Evolutionary conservation across 441 rosid genomes (phyloP), one percentile per base, ranked within the genome.

Genomic region (Populus hybrid): DNA sequence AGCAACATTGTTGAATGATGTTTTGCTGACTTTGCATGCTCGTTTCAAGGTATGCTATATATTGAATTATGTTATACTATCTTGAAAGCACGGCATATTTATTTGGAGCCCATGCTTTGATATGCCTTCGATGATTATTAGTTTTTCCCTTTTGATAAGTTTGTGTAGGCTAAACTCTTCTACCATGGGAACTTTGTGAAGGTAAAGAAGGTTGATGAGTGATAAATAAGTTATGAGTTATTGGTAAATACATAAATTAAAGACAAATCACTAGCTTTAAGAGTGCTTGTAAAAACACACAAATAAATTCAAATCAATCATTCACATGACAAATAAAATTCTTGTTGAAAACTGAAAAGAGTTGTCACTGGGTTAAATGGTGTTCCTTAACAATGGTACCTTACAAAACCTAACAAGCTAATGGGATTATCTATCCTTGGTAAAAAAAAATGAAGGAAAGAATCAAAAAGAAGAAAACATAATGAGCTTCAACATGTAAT

Each of bases 1-100:
- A 33, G 94, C 98, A 73, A 79, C 98, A 14, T 87, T 97, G 35
- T 87, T 97, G 89, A 97, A 97, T 87, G 99, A 97, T 84, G 85
- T 97, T 84, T 86, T 97, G 86, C 95, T 97, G 65, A 94, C 99
- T 77, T 86, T 97, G 89, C 99, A 97, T 91, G 99, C 99, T 86
- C 99, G 99, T 81, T 97, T 97, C 85, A 97, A 94, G 99, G 99
- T 94, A 87, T 68, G 82, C 67, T 71, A 68, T 71, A 31, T 11
- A 65, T 12, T 65, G 35, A 24, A 24, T 5, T 66, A 1, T 12
- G 9, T 16, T 66, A 14, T 66, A 66, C 9, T 66, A 29, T 66
- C n/a, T 26, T 66, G 69, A 14, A 29, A 6, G 63, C 23, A 18
- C 63, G 0, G 0, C 63, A 56, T 56, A 56, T 56, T 56, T 56